Percentiles rank a stretch among this genome's conserved stretches.
Evolutionary conservation across 2,329 filamentous ascomycete species (phyloP).

Genomic region (Sordariomycetes sp.): DNA sequence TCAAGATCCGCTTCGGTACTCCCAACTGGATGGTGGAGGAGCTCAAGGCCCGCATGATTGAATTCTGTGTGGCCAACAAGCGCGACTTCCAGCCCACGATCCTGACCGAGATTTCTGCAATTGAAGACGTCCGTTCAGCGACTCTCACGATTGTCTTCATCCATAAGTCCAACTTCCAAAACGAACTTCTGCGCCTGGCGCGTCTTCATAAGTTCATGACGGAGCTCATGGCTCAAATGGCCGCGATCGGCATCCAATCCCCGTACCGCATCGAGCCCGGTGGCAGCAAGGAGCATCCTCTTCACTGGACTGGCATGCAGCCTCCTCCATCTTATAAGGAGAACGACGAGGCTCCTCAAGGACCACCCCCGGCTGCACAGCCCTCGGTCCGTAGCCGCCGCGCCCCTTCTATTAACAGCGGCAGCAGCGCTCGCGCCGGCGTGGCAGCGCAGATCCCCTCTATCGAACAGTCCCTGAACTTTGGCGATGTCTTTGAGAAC

Average conservation of each 20-base stretch:
- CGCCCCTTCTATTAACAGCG: conserved; percentile 8
- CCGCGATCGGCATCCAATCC: conserved; percentile 76
- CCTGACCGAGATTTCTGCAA: conserved; percentile 70
- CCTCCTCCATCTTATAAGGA: conserved; percentile 25
- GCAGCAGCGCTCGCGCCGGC: conserved; percentile 7
- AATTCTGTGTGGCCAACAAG: conserved; percentile 78
- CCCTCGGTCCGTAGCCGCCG: conserved; percentile 5
- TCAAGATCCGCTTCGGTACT: conserved; percentile 84
- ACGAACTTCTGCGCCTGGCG: conserved; percentile 81
- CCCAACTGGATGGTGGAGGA: conserved; percentile 73
- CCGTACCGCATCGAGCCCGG: conserved; percentile 55
- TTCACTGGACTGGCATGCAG: conserved; percentile 38
- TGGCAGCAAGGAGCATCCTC: conserved; percentile 58
- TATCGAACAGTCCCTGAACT: conserved; percentile 22
- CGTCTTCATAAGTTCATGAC: conserved; percentile 92
- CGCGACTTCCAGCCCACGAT: conserved; percentile 83
- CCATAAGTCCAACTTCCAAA: conserved; percentile 96
- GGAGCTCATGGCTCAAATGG: conserved; percentile 79
- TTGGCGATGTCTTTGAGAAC: conserved; percentile 35
- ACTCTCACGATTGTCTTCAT: conserved; percentile 92
- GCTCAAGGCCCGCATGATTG: conserved; percentile 69
- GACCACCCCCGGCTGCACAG: neutral
- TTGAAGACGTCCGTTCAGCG: conserved; percentile 77
- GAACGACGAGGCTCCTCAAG: conserved; percentile 2
- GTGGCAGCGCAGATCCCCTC: conserved; percentile 10